A percentile compares a stretch with the other conserved stretches of the same genome.
Evolutionary conservation across 2,329 filamentous ascomycete species (phyloP).

Genomic region (Chrysosporium queenslandicum): DNA sequence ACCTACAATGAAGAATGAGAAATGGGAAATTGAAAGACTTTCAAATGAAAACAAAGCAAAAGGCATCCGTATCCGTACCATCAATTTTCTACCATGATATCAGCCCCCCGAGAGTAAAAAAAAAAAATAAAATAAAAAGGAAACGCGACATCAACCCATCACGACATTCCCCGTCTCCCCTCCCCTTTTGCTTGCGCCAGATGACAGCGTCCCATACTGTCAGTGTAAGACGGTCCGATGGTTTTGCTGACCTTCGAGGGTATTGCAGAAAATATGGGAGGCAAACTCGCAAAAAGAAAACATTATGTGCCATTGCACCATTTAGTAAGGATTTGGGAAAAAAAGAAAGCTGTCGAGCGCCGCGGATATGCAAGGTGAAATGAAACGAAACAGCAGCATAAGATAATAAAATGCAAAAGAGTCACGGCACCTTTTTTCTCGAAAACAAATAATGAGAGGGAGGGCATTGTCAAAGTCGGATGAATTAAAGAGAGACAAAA

Average conservation of each 20-base stretch:
- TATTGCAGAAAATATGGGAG: neutral
- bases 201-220: slow-evolving; percentile 1
- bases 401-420: slow-evolving; percentile 1
- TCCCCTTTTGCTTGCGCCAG: slow-evolving; percentile 8
- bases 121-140: too few relatives aligned
- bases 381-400: neutral
- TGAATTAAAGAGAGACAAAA: neutral
- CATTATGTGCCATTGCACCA: slow-evolving; percentile 1
- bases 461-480: neutral
- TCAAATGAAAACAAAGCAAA: slow-evolving; percentile 6
- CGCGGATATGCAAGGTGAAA: slow-evolving; percentile 8
- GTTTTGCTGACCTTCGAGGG: neutral
- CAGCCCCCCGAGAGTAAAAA: slow-evolving; percentile 10
- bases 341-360: slow-evolving; percentile 5
- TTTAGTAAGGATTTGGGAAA: neutral
- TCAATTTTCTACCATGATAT: slow-evolving; percentile 10
- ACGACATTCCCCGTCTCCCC: slow-evolving; percentile 1
- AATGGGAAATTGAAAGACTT: neutral
- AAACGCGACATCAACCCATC: slow-evolving; percentile 10
- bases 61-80: slow-evolving; percentile 10
- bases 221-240: neutral
- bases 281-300: neutral
- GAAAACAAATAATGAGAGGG: neutral
- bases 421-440: slow-evolving; percentile 5
- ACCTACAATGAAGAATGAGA: neutral